Base-by-base conservation (phyloP, 306 rosid genomes). In the Vigna reflexopilosa region DNA sequence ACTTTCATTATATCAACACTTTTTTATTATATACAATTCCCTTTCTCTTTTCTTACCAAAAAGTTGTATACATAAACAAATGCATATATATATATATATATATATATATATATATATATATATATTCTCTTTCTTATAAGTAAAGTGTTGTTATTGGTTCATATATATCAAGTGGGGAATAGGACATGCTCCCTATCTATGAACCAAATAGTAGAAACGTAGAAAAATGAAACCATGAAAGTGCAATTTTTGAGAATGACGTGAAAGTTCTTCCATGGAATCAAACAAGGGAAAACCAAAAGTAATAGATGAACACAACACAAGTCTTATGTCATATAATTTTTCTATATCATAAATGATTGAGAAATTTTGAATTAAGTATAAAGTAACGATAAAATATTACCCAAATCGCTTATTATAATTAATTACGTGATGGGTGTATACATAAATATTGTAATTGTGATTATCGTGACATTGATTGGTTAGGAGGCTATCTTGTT, bases 131-230 rank as follows among this genome's bases (percentile, higher is more conserved):
- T 20, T 20, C 22, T 20, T 20, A 20, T 20, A 20, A 26, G 3
- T 38, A 28, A 66, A 22, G 10, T 15, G 38, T 10, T 65, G 1
- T 19, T 55, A 67, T 67, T 70, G 7, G 20, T 59, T 9, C 20
- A 26, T 28, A 16, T 19, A 52, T 8, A 49, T 51, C 54, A 76
- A 76, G 55, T 66, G 44, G 14, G 28, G 59, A 42, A 55, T 55
- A 17, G 75, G 45, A 77, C 12, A 30, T 77, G 61, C 54, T 49
- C 73, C 72, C 52, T 26, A 32, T 49, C 8, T 49, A 50, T 63
- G 40, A 32, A 49, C 36, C 63, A 63, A 32, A 6, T 11, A 49
- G 34, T 47, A 17, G 17, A 30, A 2, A 20, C 72, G 24, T 6
- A 30, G 49, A 20, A 61, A 20, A 47, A 62, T 77, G 3, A 24